Base-by-base conservation (phyloP, 331 rosid genomes). In the Pyracantha coccinea region DNA sequence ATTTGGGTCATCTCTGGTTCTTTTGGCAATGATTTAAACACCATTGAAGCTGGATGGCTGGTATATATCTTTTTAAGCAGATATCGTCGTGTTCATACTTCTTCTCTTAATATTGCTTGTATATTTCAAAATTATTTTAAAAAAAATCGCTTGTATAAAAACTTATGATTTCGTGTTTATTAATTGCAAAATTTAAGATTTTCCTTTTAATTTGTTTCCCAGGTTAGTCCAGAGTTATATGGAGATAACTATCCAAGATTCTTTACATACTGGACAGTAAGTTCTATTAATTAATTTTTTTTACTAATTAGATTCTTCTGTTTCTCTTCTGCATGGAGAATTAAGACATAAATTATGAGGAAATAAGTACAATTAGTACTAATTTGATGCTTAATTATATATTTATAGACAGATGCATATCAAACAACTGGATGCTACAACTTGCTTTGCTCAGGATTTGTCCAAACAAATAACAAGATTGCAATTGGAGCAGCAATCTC, bases 21-120 rank as follows among this genome's bases (percentile, higher is more conserved):
- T 2, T 95, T 95, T 83, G 95, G 89, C 16, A 62, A 92, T 75
- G 97, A 95, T 84, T 81, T 95, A 2, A 92, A 95, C 74, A 95
- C 99, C 81, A 86, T 95, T 68, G 99, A 95, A 89, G 99, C 99
- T 78, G 99, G 99, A 70, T 95, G 99, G 99, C 97, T 92, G 97
- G 99, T 71, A 85, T 61, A 91, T 1, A 4, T 58, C 8, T 0
- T 41, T 41, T 11, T 41, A 1, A 41, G 1, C 59, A 54, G 5
- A 54, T 54, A 17, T 54, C 5, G 5, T 12, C 15, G 15, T 41
- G 15, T 41, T 41, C 15, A 0, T 3, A 41, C 47, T 41, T 12
- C 15, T 41, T 41, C 15, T 41, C 47, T 12, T 41, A 41, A 41
- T 41, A 11, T 41, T 3, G 15, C 4, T 41, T 12, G 47, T 12